Percentiles rank a stretch among this genome's conserved stretches.
These are phyloP conservation scores for Cercospora sojina DNA, from an alignment of 2,329 filamentous ascomycete genomes.

Conservation along the genomic window DNA sequence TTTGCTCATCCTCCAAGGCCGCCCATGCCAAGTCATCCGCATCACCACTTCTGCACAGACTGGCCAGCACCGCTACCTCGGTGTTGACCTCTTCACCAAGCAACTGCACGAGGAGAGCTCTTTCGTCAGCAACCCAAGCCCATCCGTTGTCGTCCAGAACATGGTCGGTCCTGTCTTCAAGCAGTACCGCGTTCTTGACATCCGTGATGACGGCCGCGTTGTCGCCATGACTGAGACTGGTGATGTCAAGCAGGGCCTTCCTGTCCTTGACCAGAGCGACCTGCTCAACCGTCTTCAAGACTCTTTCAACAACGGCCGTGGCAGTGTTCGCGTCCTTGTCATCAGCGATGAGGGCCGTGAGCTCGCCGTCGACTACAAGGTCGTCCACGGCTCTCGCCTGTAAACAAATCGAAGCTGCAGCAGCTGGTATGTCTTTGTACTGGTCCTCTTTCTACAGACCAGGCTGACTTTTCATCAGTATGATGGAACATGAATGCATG, in stretches of 20 bases:
- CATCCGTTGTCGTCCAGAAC: constrained; percentile 96
- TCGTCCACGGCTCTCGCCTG: constrained; percentile 76
- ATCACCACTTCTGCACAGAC: constrained; percentile 98
- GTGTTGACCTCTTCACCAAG: constrained; percentile 99
- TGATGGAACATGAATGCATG: constrained; percentile 20
- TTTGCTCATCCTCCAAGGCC: constrained; percentile 97
- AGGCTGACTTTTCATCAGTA: constrained; percentile 16
- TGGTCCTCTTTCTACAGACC: not conserved
- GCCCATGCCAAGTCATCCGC: constrained; percentile 99
- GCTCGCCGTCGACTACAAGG: constrained; percentile 98
- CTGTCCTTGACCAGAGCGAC: constrained; percentile 92
- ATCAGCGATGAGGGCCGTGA: constrained; percentile 91
- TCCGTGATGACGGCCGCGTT: constrained; percentile 76
- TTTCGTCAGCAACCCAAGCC: constrained; percentile 94
- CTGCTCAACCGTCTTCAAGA: constrained; percentile 77
- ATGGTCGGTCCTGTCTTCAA: constrained; percentile 99
- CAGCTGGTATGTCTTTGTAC: not conserved
- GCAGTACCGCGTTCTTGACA: constrained; percentile 99
- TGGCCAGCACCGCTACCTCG: constrained; percentile 98
- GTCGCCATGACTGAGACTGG: constrained; percentile 99
- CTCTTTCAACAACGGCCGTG: constrained; percentile 87
- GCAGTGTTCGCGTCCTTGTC: constrained; percentile 91
- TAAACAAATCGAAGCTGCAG: constrained; percentile 41
- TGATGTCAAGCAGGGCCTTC: constrained; percentile 93
- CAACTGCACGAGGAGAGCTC: constrained; percentile 98